These are phyloP conservation scores for Pseudodiploospora longispora DNA, from an alignment of 2,329 filamentous ascomycete species.

Conservation along the genomic window DNA sequence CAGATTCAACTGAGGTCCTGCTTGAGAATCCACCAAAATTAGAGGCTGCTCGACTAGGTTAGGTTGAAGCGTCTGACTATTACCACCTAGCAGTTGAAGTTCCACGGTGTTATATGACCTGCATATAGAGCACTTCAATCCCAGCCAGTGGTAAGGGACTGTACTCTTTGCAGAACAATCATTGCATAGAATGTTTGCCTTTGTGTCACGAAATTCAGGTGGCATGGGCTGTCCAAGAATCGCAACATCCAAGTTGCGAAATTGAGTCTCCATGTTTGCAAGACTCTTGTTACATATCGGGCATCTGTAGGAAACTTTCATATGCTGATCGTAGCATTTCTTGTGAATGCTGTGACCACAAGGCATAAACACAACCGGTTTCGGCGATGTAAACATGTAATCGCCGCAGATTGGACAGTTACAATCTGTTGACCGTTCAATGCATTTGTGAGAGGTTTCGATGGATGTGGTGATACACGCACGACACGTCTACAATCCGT, in stretches of 20 bases:
- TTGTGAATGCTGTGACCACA: conserved; percentile 96
- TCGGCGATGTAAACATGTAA: conserved; percentile 88
- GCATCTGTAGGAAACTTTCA: conserved; percentile 87
- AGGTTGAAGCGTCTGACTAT: conserved; percentile 18
- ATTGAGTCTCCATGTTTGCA: conserved; percentile 95
- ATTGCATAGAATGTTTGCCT: conserved; percentile 83
- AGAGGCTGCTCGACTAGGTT: conserved; percentile 14
- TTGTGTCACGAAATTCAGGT: conserved; percentile 66
- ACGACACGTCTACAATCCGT: conserved; percentile 62
- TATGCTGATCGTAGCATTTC: conserved; percentile 79
- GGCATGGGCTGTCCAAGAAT: conserved; percentile 93
- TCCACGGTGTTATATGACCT: conserved; percentile 63
- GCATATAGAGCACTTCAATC: conserved; percentile 75
- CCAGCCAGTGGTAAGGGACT: conserved; percentile 89
- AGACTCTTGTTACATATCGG: conserved; percentile 94
- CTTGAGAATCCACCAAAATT: neutral
- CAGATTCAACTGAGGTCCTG: neutral
- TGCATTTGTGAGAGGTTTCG: conserved; percentile 80
- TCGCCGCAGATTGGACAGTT: conserved; percentile 96
- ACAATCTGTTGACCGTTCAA: conserved; percentile 88
- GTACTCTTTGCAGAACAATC: conserved; percentile 86
- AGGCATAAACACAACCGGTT: conserved; percentile 84
- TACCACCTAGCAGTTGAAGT: conserved; percentile 48
- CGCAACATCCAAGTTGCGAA: conserved; percentile 80
- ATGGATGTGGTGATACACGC: conserved; percentile 90